Base-by-base conservation (phyloP, 1,284 basidiomycete genomes). In the Takashimella koratensis region DNA sequence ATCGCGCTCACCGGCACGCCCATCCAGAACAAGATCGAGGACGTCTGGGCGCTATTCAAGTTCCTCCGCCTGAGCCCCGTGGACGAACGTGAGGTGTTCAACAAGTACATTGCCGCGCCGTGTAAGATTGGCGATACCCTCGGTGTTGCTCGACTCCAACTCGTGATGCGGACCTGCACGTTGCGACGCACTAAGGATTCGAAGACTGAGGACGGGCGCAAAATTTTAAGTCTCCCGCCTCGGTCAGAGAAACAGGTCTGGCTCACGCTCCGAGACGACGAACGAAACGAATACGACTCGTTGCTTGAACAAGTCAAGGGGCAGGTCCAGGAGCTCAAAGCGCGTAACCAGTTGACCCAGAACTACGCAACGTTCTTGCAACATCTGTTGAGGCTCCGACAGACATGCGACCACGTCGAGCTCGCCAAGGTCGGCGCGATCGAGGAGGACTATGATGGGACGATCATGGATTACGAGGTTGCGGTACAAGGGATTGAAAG, bases 1-100 rank as follows among this genome's bases (percentile, higher is more conserved):
- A 79, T 98, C 43, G 96, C 91, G 68, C 80, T 98, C 40, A 97
- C 95, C 8, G 96, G 96, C 57, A 99, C 96, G 5, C 96, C 96
- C 0, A 91, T 99, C 43, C 96, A 98, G 78, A 99, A 98, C 81
- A 94, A 94, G 71, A 83, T 98, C 53, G 95, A 98, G 76, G 96
- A 99, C 69, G 87, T 99, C 45, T 98, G 87, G 75, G 93, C 96
- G 1, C 80, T 98, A 53, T 86, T 99, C 80, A 94, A 93, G 74
- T 98, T 99, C 78, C 79, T 99, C 45, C 88, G 94, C 6, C 77
- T 98, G 53, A 82, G 86, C 40, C 96, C 96, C 0, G 88, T 98
- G 65, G 88, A 95, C 64, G 92, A 98, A 74, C 94, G 95, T 74
- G 84, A 84, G 45, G 77, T 86, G 8, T 99, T 96, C 92, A 94